These are phyloP conservation scores for Phlebiopsis gigantea DNA, from an alignment of 768 basidiomycete genomes.

Conservation along the genomic window DNA sequence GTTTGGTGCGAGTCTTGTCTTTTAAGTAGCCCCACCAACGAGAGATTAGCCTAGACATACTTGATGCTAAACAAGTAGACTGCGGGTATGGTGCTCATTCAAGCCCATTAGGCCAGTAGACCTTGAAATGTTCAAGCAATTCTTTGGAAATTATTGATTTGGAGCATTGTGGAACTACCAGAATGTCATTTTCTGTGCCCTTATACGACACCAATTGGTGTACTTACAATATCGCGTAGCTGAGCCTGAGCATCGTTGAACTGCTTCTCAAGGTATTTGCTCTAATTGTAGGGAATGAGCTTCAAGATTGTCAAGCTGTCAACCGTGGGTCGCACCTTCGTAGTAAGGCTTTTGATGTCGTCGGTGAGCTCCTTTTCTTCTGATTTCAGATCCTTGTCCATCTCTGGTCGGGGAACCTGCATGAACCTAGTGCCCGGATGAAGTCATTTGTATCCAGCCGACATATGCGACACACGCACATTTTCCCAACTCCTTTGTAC, in stretches of 20 bases:
- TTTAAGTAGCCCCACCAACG: too few species aligned
- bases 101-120: too few species aligned
- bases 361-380: conserved; percentile 84
- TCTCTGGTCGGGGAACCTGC: conserved; percentile 71
- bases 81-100: too few species aligned
- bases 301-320: conserved; percentile 1
- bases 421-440: conserved; percentile 59
- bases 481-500: conserved; percentile 95
- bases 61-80: too few species aligned
- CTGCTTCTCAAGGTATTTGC: conserved; percentile 91
- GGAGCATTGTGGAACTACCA: conserved; percentile 49
- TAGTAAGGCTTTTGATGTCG: conserved; percentile 74
- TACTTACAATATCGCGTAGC: conserved; percentile 74
- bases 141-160: conserved; percentile 17
- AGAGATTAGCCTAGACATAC: too few species aligned
- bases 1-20: too few species aligned
- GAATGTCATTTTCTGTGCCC: background rate
- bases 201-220: background rate
- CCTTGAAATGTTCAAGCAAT: too few species aligned
- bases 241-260: conserved; percentile 86
- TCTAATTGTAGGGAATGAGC: conserved; percentile 33
- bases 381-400: conserved; percentile 68
- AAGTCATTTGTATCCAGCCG: background rate
- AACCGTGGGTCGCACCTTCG: conserved; percentile 55
- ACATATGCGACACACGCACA: conserved; percentile 43